Percentiles rank a stretch among this genome's conserved stretches.
phyloP scores from a whole-genome alignment of 805 yeast species.

The Nakazawaea laoshanensis region DNA sequence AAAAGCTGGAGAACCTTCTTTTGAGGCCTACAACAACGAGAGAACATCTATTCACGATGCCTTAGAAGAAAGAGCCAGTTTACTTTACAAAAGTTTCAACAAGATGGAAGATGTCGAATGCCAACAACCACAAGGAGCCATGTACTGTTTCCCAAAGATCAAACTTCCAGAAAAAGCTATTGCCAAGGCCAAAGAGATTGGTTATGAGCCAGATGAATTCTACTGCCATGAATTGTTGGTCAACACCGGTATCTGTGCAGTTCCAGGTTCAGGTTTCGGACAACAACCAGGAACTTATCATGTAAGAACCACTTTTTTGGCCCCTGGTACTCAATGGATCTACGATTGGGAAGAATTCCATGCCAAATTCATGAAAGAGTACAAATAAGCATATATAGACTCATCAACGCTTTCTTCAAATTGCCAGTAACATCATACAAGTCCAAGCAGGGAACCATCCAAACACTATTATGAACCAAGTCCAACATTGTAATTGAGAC shows the following conservation, averaged over 20 bases:
- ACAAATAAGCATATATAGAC: conserved; percentile 18
- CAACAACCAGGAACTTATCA: conserved; percentile 87
- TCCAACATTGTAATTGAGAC: conserved; percentile 70
- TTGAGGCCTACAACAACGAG: conserved; percentile 57
- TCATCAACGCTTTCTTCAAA: background rate
- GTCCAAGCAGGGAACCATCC: conserved; percentile 88
- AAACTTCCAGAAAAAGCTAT: conserved; percentile 57
- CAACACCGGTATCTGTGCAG: conserved; percentile 90
- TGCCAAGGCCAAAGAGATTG: conserved; percentile 46
- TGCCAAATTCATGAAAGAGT: conserved; percentile 53
- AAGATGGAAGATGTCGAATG: conserved; percentile 77
- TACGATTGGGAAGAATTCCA: conserved; percentile 75
- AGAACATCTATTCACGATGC: conserved; percentile 51
- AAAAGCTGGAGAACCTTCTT: conserved; percentile 64
- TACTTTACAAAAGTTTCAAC: conserved; percentile 62
- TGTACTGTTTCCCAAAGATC: conserved; percentile 89
- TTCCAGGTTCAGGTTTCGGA: conserved; percentile 97
- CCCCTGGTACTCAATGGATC: conserved; percentile 92
- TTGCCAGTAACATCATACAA: conserved; percentile 12
- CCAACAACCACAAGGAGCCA: conserved; percentile 92
- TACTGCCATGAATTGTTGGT: conserved; percentile 83
- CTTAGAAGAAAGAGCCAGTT: conserved; percentile 53
- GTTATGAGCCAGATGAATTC: conserved; percentile 71
- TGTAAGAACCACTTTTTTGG: conserved; percentile 91
- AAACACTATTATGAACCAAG: conserved; percentile 65